Evolutionary conservation across 306 rosid species (phyloP).

Genomic region (Oemleria cerasiformis): DNA sequence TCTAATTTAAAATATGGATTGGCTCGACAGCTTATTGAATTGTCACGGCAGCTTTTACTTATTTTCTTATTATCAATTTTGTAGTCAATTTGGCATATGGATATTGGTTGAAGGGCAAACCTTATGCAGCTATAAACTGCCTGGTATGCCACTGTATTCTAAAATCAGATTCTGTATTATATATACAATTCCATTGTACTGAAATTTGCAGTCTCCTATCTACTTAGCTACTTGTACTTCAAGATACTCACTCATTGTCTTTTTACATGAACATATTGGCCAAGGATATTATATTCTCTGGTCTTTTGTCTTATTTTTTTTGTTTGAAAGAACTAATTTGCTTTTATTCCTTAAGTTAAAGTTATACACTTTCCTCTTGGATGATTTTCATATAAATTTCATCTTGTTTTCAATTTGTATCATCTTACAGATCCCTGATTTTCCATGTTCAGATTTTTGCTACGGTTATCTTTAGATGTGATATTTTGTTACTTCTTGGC

Average conservation of each 20-base stretch:
- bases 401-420: background rate
- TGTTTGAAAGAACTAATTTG: background rate
- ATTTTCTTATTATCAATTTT: slow-evolving; percentile 14
- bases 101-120: slow-evolving; percentile 66
- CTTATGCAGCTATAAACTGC: slow-evolving; percentile 68
- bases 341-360: background rate
- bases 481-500: slow-evolving; percentile 72
- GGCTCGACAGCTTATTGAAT: background rate
- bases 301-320: background rate
- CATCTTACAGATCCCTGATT: slow-evolving; percentile 9
- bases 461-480: slow-evolving; percentile 80
- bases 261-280: background rate
- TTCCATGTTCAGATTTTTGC: slow-evolving; percentile 73
- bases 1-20: background rate
- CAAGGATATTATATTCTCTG: background rate
- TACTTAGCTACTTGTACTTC: background rate
- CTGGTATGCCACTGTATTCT: slow-evolving; percentile 47
- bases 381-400: background rate
- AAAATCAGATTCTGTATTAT: slow-evolving; percentile 21
- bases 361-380: background rate
- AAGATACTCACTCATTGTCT: background rate
- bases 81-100: slow-evolving; percentile 91
- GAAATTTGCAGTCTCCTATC: background rate
- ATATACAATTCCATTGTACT: background rate
- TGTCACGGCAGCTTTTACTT: slow-evolving; percentile 6